phyloP scores from a whole-genome alignment of 2,329 filamentous ascomycete genomes.

The Aureobasidium sp. region DNA sequence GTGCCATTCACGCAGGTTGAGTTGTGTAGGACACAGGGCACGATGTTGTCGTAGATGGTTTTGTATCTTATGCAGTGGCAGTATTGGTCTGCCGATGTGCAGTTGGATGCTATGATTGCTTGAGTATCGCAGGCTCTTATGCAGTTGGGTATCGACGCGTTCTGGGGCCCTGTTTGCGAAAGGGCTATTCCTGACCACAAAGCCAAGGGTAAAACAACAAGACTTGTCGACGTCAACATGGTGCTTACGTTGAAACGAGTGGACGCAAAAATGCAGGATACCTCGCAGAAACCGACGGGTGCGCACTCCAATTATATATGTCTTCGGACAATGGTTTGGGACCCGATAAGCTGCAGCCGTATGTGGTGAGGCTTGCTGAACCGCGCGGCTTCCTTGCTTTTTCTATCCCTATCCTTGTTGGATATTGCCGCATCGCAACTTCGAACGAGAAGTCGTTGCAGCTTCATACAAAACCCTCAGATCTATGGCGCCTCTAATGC shows the following conservation, averaged over 20 bases:
- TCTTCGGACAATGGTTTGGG: not conserved
- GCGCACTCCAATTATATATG: not conserved
- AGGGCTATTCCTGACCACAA: not conserved
- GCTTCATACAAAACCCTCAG: not conserved
- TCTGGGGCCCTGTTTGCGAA: slow-evolving; percentile 3
- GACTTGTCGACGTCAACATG: not conserved
- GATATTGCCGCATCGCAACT: not conserved
- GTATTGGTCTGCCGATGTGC: slow-evolving; percentile 1
- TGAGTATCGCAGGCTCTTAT: not conserved
- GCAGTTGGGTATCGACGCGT: slow-evolving; percentile 5
- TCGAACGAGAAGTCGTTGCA: not conserved
- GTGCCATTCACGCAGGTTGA: not conserved
- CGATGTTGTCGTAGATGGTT: not conserved
- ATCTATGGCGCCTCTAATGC: not conserved
- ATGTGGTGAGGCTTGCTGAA: not conserved
- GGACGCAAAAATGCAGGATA: not conserved
- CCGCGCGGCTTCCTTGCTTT: not conserved
- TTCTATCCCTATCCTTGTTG: not conserved
- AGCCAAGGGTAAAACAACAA: not conserved
- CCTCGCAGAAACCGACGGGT: not conserved
- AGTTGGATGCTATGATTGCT: slow-evolving; percentile 6
- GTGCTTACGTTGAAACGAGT: not conserved
- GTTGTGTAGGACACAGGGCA: slow-evolving; percentile 4
- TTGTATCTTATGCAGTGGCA: slow-evolving; percentile 1
- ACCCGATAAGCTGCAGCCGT: not conserved